Conservation (phyloP, 2,329 filamentous ascomycete genomes). For the Tolypocladium capitatum region DNA sequence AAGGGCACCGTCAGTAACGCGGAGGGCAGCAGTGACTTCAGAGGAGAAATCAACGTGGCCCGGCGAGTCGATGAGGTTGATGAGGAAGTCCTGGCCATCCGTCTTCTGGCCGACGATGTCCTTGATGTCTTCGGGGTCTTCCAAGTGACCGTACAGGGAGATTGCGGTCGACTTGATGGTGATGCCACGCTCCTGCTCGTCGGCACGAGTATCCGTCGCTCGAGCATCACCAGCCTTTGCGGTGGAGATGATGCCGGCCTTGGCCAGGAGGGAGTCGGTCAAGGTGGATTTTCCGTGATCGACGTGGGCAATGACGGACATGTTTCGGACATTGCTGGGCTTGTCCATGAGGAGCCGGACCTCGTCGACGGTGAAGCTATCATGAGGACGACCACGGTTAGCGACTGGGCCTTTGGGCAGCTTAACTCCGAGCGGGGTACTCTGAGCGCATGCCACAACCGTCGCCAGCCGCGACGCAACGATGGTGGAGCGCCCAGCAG, state of each 20-base stretch:
- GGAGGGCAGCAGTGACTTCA: constrained; percentile 96
- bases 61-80: constrained; percentile 99
- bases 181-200: constrained; percentile 99
- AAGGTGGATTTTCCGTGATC: constrained; percentile 99
- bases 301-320: constrained; percentile 99
- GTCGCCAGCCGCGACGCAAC: background rate
- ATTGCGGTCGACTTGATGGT: constrained; percentile 99
- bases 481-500: background rate
- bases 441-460: constrained; percentile 5
- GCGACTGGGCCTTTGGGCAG: constrained; percentile 16
- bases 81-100: constrained; percentile 91
- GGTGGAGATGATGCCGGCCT: constrained; percentile 98
- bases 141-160: constrained; percentile 83
- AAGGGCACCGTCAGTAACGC: constrained; percentile 98
- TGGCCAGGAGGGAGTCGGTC: constrained; percentile 97
- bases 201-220: constrained; percentile 91
- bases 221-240: constrained; percentile 92
- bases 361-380: constrained; percentile 97
- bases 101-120: constrained; percentile 83
- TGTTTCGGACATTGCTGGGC: constrained; percentile 73
- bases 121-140: constrained; percentile 76
- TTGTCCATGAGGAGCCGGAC: constrained; percentile 69
- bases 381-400: constrained; percentile 31
- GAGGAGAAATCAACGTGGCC: constrained; percentile 99
- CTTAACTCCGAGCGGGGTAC: constrained; percentile 29